phyloP scores from a whole-genome alignment of 2,329 filamentous ascomycete genomes.

The Fonsecaea erecta region DNA sequence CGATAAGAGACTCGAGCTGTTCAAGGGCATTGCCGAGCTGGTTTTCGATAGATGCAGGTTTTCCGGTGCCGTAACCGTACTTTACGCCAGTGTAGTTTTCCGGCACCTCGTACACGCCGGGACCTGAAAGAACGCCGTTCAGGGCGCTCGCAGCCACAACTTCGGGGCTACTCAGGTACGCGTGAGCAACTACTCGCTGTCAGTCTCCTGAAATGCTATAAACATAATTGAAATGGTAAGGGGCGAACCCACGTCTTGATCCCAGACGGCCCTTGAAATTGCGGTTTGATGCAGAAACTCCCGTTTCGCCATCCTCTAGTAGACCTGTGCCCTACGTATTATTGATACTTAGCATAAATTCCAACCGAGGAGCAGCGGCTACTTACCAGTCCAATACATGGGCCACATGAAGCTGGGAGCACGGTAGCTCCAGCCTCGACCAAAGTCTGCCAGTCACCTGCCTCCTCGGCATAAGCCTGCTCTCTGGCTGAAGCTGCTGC shows the following conservation, averaged over 20 bases:
- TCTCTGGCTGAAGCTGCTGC: conserved; percentile 81
- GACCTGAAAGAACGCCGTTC: conserved; percentile 60
- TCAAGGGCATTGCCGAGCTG: conserved; percentile 25
- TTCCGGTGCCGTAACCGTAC: conserved; percentile 71
- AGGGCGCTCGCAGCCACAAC: conserved; percentile 90
- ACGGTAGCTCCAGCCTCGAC: conserved; percentile 76
- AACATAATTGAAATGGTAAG: no score
- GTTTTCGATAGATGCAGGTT: background rate
- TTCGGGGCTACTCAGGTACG: conserved; percentile 87
- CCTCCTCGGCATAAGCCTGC: conserved; percentile 75
- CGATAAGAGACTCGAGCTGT: conserved; percentile 68
- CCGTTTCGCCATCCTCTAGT: conserved; percentile 82
- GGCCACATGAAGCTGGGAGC: conserved; percentile 75
- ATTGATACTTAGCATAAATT: no score
- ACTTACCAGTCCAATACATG: conserved; percentile 88
- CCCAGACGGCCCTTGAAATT: conserved; percentile 96
- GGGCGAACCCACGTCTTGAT: no score
- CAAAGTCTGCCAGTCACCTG: conserved; percentile 83
- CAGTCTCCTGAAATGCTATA: no score
- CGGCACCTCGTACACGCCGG: conserved; percentile 77
- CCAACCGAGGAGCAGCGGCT: no score
- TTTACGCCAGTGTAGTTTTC: conserved; percentile 67
- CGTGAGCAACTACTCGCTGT: conserved; percentile 79
- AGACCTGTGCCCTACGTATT: conserved; percentile 79
- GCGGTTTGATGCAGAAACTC: conserved; percentile 82